Percentiles rank a stretch among this genome's conserved stretches.
Evolutionary conservation across 2,329 filamentous ascomycete species (phyloP).

Genomic region (Fusarium citri): DNA sequence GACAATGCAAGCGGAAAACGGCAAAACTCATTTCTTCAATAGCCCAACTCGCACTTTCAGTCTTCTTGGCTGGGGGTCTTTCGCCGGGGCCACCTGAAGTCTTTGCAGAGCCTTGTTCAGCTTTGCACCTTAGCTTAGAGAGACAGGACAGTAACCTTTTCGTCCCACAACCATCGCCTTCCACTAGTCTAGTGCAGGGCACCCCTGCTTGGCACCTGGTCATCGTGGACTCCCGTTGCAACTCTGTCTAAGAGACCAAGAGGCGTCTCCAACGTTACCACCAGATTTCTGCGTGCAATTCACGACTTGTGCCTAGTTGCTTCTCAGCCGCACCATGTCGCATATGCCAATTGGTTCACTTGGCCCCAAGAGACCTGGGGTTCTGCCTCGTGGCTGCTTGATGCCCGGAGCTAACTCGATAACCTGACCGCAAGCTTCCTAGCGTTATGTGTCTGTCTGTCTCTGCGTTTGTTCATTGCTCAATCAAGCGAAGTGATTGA

Average conservation of each 20-base stretch:
- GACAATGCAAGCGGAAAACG: slow-evolving; percentile 29
- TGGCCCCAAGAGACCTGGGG: not conserved
- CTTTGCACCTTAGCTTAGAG: slow-evolving; percentile 18
- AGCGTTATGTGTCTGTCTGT: slow-evolving; percentile 26
- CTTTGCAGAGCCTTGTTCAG: slow-evolving; percentile 25
- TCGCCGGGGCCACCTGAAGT: slow-evolving; percentile 26
- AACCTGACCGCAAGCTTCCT: slow-evolving; percentile 36
- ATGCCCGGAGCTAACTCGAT: slow-evolving; percentile 19
- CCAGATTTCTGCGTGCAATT: slow-evolving; percentile 21
- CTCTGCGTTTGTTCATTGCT: slow-evolving; percentile 20
- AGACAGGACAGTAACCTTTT: slow-evolving; percentile 24
- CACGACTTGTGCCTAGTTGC: slow-evolving; percentile 25
- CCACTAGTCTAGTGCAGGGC: slow-evolving; percentile 14
- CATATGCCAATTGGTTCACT: slow-evolving; percentile 31
- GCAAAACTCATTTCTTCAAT: slow-evolving; percentile 14
- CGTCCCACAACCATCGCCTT: slow-evolving; percentile 16
- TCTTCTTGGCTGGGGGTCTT: slow-evolving; percentile 14
- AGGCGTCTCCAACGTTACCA: slow-evolving; percentile 19
- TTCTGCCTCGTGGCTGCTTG: slow-evolving; percentile 42
- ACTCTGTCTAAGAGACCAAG: slow-evolving; percentile 20
- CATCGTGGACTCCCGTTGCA: slow-evolving; percentile 3
- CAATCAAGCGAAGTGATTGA: slow-evolving; percentile 29
- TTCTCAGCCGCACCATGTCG: slow-evolving; percentile 42
- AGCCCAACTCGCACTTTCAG: slow-evolving; percentile 4
- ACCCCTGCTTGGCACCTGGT: slow-evolving; percentile 16